Evolutionary conservation across 2,329 filamentous ascomycete genomes (phyloP).

Genomic region (Calonectria naviculata): DNA sequence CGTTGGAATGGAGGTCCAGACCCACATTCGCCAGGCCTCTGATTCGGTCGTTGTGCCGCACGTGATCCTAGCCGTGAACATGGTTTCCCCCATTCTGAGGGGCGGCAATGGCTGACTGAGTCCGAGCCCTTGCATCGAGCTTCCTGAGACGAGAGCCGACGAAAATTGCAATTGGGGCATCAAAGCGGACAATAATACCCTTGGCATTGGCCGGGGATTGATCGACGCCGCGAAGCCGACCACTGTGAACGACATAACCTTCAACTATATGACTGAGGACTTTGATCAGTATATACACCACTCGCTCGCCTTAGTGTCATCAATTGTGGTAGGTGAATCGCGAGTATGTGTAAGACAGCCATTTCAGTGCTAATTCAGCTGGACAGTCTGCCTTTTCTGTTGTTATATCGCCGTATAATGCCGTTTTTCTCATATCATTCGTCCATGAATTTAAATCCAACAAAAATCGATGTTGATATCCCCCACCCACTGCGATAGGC

Average conservation of each 20-base stretch:
- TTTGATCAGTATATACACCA: constrained; percentile 20
- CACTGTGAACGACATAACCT: constrained; percentile 17
- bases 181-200: constrained; percentile 18
- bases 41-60: constrained; percentile 37
- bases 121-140: constrained; percentile 34
- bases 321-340: constrained; percentile 19
- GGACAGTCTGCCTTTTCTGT: constrained; percentile 11
- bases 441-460: constrained; percentile 36
- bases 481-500: constrained; percentile 27
- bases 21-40: constrained; percentile 32
- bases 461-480: constrained; percentile 37
- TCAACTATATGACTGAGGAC: constrained; percentile 16
- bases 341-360: constrained; percentile 20
- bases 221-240: constrained; percentile 17
- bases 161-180: constrained; percentile 34
- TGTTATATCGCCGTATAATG: constrained; percentile 35
- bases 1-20: constrained; percentile 24
- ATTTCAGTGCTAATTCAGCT: constrained; percentile 25
- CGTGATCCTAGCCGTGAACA: constrained; percentile 36
- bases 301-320: constrained; percentile 25
- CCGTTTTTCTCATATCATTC: constrained; percentile 37
- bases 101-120: constrained; percentile 41
- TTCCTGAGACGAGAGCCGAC: constrained; percentile 19
- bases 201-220: constrained; percentile 31
- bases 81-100: constrained; percentile 40